phyloP scores from a whole-genome alignment of 2,329 filamentous ascomycete genomes.

The Penicillium psychrosexuale region DNA sequence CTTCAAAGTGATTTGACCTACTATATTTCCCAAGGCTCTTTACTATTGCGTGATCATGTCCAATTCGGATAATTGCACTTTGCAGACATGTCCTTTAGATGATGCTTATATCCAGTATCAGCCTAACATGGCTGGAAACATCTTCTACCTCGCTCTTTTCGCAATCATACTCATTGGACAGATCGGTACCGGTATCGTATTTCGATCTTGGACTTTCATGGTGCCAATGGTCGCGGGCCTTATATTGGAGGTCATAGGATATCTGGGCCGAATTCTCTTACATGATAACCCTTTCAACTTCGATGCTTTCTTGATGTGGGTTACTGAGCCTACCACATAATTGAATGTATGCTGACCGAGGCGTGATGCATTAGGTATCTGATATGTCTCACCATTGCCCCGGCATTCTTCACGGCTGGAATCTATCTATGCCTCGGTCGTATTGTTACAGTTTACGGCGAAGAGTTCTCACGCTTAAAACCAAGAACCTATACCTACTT shows the following conservation, averaged over 20 bases:
- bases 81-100: constrained; percentile 35
- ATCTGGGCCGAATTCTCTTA: constrained; percentile 56
- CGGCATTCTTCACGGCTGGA: constrained; percentile 62
- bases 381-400: constrained; percentile 61
- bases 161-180: constrained; percentile 44
- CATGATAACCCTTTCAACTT: constrained; percentile 48
- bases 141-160: constrained; percentile 53
- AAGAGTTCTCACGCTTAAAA: constrained; percentile 6
- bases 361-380: constrained; percentile 51
- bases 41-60: not conserved
- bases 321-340: constrained; percentile 6
- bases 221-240: constrained; percentile 55
- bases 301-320: constrained; percentile 45
- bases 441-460: constrained; percentile 13
- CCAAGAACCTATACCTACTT: constrained; percentile 13
- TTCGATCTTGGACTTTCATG: constrained; percentile 51
- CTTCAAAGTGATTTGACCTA: not conserved
- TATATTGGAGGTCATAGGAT: constrained; percentile 57
- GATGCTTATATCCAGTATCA: constrained; percentile 53
- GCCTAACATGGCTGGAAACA: constrained; percentile 54
- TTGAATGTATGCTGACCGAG: constrained; percentile 33
- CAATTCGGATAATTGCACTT: constrained; percentile 31
- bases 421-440: constrained; percentile 56
- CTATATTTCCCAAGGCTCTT: not conserved
- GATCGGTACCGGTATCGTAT: constrained; percentile 43